Evolutionary conservation across 2,329 filamentous ascomycete species (phyloP).

Genomic region (Aspergillus texensis): DNA sequence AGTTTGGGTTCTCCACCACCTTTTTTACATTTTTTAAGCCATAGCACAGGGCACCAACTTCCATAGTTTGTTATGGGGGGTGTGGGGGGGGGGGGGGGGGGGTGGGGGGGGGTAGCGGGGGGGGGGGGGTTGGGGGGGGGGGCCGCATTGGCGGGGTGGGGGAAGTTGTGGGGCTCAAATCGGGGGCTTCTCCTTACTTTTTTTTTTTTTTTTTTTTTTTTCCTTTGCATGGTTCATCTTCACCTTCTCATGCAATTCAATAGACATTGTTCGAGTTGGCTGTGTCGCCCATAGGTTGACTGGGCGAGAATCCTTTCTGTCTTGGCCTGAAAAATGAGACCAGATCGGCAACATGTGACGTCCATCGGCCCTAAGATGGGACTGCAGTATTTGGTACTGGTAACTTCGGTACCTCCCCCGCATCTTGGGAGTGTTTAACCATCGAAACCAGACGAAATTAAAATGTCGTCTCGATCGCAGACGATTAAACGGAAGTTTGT

Average conservation of each 20-base stretch:
- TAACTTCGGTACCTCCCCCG: background rate
- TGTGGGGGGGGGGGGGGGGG: no score
- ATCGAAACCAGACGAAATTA: background rate
- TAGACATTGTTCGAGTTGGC: background rate
- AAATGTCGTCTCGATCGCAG: background rate
- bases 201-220: background rate
- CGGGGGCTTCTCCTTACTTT: background rate
- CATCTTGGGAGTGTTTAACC: background rate
- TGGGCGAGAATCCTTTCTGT: background rate
- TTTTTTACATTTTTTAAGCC: no score
- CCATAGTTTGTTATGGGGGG: no score
- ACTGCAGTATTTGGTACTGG: background rate
- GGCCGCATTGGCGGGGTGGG: no score
- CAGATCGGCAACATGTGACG: constrained; percentile 5
- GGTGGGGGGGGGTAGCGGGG: no score
- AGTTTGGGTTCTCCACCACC: no score
- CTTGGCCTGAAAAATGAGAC: constrained; percentile 2
- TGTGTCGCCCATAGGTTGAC: background rate
- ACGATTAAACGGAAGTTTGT: background rate
- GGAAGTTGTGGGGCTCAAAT: no score
- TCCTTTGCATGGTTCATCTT: background rate
- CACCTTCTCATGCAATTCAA: background rate
- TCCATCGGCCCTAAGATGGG: background rate
- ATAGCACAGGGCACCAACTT: no score
- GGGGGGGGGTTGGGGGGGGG: no score